These are phyloP conservation scores for Conringia planisiliqua DNA, from an alignment of 345 rosid species.

Conservation along the genomic window DNA sequence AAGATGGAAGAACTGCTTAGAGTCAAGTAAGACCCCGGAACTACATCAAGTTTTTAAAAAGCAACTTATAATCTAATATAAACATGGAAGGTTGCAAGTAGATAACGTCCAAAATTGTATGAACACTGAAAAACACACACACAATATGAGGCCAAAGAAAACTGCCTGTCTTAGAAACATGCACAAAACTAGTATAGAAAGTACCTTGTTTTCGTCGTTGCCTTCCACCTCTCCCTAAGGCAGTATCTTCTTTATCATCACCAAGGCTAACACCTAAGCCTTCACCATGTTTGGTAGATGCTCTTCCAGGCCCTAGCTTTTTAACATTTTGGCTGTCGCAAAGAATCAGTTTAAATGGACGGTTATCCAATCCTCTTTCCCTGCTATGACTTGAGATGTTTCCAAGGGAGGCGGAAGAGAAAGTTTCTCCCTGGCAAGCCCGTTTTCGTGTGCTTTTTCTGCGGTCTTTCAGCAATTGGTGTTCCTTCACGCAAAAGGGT, in stretches of 20 bases:
- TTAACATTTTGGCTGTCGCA: conserved; percentile 75
- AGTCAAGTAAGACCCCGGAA: conserved; percentile 24
- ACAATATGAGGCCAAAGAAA: conserved; percentile 9
- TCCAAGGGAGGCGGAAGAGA: conserved; percentile 55
- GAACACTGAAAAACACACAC: background rate
- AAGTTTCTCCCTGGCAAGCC: conserved; percentile 66
- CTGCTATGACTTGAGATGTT: conserved; percentile 57
- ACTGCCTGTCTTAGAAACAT: background rate
- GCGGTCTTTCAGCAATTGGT: conserved; percentile 91
- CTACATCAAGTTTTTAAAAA: background rate
- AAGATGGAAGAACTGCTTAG: conserved; percentile 40
- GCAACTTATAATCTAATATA: conserved; percentile 1
- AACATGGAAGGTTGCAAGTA: background rate
- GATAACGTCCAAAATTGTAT: background rate
- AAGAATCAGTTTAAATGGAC: conserved; percentile 64
- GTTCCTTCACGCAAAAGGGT: conserved; percentile 59
- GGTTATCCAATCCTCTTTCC: conserved; percentile 58
- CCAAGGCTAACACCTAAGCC: conserved; percentile 51
- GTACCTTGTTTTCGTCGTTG: conserved; percentile 81
- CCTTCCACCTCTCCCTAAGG: conserved; percentile 59
- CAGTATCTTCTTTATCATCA: conserved; percentile 59
- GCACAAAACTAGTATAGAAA: background rate
- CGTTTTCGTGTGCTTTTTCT: conserved; percentile 77
- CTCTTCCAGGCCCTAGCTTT: conserved; percentile 69
- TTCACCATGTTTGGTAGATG: conserved; percentile 58